Evolutionary conservation across 2,329 filamentous ascomycete species (phyloP).

Genomic region (Ophiocordyceps camponoti-rufipedis): DNA sequence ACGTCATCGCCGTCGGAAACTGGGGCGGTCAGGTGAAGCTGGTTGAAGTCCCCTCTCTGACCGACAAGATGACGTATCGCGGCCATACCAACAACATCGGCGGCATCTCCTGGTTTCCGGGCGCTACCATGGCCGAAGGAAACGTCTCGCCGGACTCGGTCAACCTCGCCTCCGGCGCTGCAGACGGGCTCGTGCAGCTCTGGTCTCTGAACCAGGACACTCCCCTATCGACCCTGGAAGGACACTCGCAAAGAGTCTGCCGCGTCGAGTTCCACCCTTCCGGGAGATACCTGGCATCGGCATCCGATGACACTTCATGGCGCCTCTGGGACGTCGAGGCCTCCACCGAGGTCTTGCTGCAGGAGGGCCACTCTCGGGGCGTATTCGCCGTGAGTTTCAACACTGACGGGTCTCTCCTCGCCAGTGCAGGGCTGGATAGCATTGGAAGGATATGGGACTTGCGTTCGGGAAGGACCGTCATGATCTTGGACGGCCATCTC

Average conservation of each 20-base stretch:
- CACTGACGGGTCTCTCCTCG: conserved; percentile 73
- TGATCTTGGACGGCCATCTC: conserved; percentile 81
- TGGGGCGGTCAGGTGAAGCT: conserved; percentile 84
- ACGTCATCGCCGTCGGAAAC: conserved; percentile 74
- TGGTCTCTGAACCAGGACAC: conserved; percentile 83
- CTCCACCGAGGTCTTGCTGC: conserved; percentile 64
- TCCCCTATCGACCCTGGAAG: conserved; percentile 62
- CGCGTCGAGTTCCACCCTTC: conserved; percentile 90
- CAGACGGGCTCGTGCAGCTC: conserved; percentile 70
- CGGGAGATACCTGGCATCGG: conserved; percentile 74
- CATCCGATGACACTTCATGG: conserved; percentile 94
- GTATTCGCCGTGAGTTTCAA: conserved; percentile 88
- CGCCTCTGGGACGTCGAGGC: conserved; percentile 87
- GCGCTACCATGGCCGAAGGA: conserved; percentile 53
- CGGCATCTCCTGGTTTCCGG: conserved; percentile 79
- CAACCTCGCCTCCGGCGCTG: conserved; percentile 80
- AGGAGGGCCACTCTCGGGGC: conserved; percentile 88
- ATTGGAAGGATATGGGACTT: conserved; percentile 94
- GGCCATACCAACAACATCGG: conserved; percentile 83
- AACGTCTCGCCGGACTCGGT: conserved; percentile 54
- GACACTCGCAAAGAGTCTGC: conserved; percentile 75
- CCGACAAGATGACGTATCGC: conserved; percentile 56
- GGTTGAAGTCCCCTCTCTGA: conserved; percentile 65
- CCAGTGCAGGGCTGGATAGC: conserved; percentile 84
- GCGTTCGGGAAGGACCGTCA: conserved; percentile 78